A percentile compares a stretch with the other conserved stretches of the same genome.
These are phyloP conservation scores for Mangifera indica DNA, from an alignment of 345 rosid genomes.

Conservation along the genomic window DNA sequence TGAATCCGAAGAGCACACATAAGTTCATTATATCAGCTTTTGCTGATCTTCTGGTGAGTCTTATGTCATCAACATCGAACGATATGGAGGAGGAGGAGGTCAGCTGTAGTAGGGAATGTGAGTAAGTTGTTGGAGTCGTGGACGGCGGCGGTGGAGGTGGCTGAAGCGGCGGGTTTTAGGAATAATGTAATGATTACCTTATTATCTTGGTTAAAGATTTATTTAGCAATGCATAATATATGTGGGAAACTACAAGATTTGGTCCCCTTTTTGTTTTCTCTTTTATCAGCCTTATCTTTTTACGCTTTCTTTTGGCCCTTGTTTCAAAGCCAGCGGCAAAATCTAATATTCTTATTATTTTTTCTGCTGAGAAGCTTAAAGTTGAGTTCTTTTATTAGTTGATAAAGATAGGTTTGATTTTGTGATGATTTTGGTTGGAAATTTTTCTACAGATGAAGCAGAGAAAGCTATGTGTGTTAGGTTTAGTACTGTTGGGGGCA, in stretches of 20 bases:
- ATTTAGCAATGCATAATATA: slow-evolving; percentile 4
- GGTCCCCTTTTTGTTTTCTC: slow-evolving; percentile 17
- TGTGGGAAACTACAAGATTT: slow-evolving; percentile 16
- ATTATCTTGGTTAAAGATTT: slow-evolving; percentile 19
- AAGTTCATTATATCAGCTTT: slow-evolving; percentile 73
- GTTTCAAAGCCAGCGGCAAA: not conserved
- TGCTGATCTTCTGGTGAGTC: slow-evolving; percentile 68
- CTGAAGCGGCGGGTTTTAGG: not conserved
- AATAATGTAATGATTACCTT: slow-evolving; percentile 12
- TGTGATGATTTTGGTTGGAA: not conserved
- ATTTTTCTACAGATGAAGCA: not conserved
- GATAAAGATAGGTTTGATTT: not conserved
- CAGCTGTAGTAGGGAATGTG: too few species aligned
- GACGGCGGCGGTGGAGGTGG: slow-evolving; percentile 8
- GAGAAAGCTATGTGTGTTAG: too few species aligned
- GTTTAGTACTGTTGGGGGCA: not conserved
- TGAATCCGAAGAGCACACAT: slow-evolving; percentile 69
- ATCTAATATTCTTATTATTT: not conserved
- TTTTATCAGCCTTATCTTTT: slow-evolving; percentile 5
- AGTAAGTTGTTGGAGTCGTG: not conserved
- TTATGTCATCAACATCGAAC: slow-evolving; percentile 41
- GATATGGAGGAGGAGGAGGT: not conserved
- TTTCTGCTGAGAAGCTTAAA: too few species aligned
- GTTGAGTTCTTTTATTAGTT: too few species aligned
- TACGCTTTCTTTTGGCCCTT: not conserved